Evolutionary conservation across 495 filamentous ascomycete species (phyloP).

Genomic region (Cercophora scortea): DNA sequence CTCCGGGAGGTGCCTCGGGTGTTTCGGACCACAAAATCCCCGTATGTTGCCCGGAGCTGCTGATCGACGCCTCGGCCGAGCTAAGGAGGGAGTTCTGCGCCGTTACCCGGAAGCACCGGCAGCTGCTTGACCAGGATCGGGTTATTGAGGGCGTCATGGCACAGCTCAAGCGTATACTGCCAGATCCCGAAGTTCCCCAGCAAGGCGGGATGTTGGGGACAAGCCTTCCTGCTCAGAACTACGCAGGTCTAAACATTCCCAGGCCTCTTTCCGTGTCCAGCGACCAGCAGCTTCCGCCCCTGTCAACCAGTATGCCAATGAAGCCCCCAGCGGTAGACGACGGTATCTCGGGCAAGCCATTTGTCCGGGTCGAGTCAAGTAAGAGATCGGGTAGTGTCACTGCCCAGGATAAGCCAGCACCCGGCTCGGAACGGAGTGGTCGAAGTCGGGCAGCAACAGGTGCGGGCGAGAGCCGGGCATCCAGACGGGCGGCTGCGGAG

Average conservation of each 20-base stretch:
- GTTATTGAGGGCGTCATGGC: slow-evolving; percentile 36
- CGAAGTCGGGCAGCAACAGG: not conserved
- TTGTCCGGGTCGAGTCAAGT: slow-evolving; percentile 28
- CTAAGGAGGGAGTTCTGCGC: slow-evolving; percentile 38
- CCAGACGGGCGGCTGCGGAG: not conserved
- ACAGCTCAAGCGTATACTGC: slow-evolving; percentile 19
- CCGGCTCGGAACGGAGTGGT: not conserved
- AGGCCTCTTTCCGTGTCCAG: slow-evolving; percentile 1
- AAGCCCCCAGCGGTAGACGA: slow-evolving; percentile 27
- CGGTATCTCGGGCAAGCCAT: slow-evolving; percentile 40
- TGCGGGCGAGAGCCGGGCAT: not conserved
- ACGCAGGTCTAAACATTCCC: no score
- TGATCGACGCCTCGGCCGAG: slow-evolving; percentile 34
- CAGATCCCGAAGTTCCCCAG: slow-evolving; percentile 1
- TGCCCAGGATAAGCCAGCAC: slow-evolving; percentile 11
- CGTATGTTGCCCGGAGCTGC: slow-evolving; percentile 33
- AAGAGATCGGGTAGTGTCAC: slow-evolving; percentile 8
- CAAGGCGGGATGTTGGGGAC: no score
- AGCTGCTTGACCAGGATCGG: slow-evolving; percentile 27
- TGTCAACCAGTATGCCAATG: not conserved
- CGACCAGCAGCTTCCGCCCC: slow-evolving; percentile 5
- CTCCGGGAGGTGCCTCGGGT: slow-evolving; percentile 12
- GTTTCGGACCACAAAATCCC: slow-evolving; percentile 4
- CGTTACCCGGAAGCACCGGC: slow-evolving; percentile 29
- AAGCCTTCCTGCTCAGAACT: no score